These are phyloP conservation scores for Zoysia matrella DNA, from an alignment of 202 grass and related monocot genomes.

Conservation along the genomic window DNA sequence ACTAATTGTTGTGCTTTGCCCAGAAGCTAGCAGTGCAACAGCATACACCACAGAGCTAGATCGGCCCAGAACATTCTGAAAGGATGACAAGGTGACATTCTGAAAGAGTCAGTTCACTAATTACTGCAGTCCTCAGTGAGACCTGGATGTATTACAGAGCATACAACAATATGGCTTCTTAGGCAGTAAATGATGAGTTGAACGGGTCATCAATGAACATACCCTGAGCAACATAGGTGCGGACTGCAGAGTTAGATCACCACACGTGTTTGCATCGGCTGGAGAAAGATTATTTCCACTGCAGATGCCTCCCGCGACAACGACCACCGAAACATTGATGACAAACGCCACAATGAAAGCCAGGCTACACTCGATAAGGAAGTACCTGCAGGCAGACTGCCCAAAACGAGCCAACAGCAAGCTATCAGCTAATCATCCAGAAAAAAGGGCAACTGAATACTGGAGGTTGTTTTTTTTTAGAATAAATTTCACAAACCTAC, in stretches of 20 bases:
- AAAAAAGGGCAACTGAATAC: background rate
- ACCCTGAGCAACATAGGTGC: constrained; percentile 78
- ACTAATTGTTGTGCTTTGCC: constrained; percentile 84
- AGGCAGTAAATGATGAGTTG: background rate
- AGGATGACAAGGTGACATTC: background rate
- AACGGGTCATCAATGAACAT: background rate
- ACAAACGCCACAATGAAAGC: constrained; percentile 75
- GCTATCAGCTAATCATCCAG: constrained; percentile 1
- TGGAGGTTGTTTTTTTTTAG: background rate
- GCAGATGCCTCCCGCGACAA: constrained; percentile 67
- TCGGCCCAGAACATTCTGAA: constrained; percentile 84
- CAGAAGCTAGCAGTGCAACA: constrained; percentile 77
- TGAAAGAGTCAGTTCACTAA: background rate
- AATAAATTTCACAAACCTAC: too few relatives aligned
- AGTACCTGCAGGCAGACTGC: constrained; percentile 60
- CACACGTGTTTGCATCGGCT: constrained; percentile 41
- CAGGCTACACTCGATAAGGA: constrained; percentile 37
- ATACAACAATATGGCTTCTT: background rate
- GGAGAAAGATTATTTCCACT: constrained; percentile 43
- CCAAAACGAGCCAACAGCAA: constrained; percentile 13
- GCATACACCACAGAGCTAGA: constrained; percentile 81
- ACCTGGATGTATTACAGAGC: background rate
- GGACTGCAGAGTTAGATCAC: constrained; percentile 72
- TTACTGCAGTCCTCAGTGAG: background rate
- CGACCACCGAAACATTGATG: constrained; percentile 76